phyloP scores from a whole-genome alignment of 495 filamentous ascomycete species.

The Aspergillus biplanus region DNA sequence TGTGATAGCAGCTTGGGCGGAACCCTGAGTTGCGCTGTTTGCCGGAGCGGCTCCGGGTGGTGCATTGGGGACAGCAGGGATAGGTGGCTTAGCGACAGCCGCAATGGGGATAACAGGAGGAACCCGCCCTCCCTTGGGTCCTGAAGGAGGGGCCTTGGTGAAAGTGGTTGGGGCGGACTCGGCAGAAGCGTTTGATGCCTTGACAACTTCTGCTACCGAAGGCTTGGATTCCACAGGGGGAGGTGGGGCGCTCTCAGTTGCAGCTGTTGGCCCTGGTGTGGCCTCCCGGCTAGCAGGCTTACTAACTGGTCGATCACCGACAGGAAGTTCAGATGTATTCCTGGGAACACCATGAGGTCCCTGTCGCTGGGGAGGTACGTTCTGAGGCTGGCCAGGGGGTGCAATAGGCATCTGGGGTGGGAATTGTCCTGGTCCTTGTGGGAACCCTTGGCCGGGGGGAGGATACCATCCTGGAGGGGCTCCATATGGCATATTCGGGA shows the following conservation, averaged over 20 bases:
- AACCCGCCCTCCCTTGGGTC: conserved; percentile 71
- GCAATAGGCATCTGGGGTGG: conserved; percentile 55
- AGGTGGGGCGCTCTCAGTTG: conserved; percentile 46
- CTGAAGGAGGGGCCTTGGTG: conserved; percentile 55
- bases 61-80: conserved; percentile 43
- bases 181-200: conserved; percentile 56
- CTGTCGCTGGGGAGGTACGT: conserved; percentile 50
- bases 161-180: conserved; percentile 41
- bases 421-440: conserved; percentile 62
- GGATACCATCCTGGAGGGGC: conserved; percentile 78
- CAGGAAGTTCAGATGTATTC: conserved; percentile 48
- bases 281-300: conserved; percentile 41
- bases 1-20: conserved; percentile 48
- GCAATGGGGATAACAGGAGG: conserved; percentile 67
- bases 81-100: conserved; percentile 44
- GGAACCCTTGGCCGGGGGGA: conserved; percentile 79
- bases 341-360: conserved; percentile 39
- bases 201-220: conserved; percentile 49
- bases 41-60: conserved; percentile 35
- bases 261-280: conserved; percentile 37
- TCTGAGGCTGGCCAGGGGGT: conserved; percentile 50
- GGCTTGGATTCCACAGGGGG: conserved; percentile 73
- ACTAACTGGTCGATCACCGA: conserved; percentile 39
- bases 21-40: conserved; percentile 38
- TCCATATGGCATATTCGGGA: conserved; percentile 64